Evolutionary conservation across 805 yeast genomes (phyloP).

Genomic region (Kregervanrija delftensis): DNA sequence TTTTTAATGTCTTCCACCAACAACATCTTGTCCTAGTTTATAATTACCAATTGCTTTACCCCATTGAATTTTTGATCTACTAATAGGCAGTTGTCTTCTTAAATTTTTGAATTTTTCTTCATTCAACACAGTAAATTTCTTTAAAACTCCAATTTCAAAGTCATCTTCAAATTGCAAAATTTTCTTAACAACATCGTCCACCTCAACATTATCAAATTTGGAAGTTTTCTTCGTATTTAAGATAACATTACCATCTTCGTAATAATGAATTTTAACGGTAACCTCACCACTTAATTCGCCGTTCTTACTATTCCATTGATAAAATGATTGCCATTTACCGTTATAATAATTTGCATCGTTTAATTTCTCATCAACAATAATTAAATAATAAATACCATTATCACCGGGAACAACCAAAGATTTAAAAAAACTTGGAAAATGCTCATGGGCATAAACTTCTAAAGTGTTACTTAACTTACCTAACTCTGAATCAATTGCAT

Average conservation of each 20-base stretch:
- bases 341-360: constrained; percentile 79
- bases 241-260: constrained; percentile 92
- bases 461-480: constrained; percentile 24
- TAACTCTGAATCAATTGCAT: constrained; percentile 4
- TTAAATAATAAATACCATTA: constrained; percentile 28
- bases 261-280: constrained; percentile 77
- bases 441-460: constrained; percentile 49
- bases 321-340: constrained; percentile 79
- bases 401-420: constrained; percentile 33
- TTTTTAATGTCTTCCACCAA: constrained; percentile 31
- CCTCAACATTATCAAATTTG: constrained; percentile 10
- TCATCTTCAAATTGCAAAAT: constrained; percentile 53
- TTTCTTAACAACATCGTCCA: constrained; percentile 30
- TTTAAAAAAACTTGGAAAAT: constrained; percentile 56
- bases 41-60: constrained; percentile 88
- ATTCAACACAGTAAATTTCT: constrained; percentile 63
- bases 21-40: constrained; percentile 77
- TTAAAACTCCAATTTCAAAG: constrained; percentile 53
- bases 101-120: constrained; percentile 75
- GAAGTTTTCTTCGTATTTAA: constrained; percentile 43
- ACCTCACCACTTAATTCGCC: constrained; percentile 45
- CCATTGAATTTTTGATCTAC: constrained; percentile 90
- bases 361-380: constrained; percentile 64
- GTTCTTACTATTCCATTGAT: constrained; percentile 33
- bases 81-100: constrained; percentile 87